These are phyloP conservation scores for Thelonectria rubi DNA, from an alignment of 2,329 filamentous ascomycete genomes.

Conservation along the genomic window DNA sequence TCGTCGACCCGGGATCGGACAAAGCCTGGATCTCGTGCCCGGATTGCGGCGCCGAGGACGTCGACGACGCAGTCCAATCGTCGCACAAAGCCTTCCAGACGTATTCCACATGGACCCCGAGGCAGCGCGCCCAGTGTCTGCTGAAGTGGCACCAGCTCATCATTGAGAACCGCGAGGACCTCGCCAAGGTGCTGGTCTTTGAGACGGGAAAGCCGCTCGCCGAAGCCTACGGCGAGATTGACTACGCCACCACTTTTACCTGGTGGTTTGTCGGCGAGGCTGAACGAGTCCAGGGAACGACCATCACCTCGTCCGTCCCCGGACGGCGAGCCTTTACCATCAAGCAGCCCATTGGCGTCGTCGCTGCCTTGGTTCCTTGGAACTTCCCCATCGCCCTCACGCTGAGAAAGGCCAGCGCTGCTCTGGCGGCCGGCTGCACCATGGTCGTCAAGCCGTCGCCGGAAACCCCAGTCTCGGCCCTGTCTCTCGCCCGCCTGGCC, in stretches of 20 bases:
- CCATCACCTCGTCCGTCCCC: constrained; percentile 67
- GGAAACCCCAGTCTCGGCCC: constrained; percentile 77
- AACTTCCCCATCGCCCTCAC: constrained; percentile 68
- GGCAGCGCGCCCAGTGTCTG: constrained; percentile 46
- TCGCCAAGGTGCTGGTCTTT: constrained; percentile 51
- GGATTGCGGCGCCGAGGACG: constrained; percentile 53
- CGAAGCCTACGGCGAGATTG: constrained; percentile 63
- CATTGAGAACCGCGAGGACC: constrained; percentile 47
- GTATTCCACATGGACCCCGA: constrained; percentile 51
- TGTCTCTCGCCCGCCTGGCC: constrained; percentile 74
- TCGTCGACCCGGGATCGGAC: constrained; percentile 63
- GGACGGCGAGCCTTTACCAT: constrained; percentile 74
- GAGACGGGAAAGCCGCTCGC: constrained; percentile 67
- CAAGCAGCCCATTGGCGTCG: constrained; percentile 59
- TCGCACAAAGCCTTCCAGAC: constrained; percentile 48
- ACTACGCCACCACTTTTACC: constrained; percentile 62
- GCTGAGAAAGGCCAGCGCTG: constrained; percentile 58
- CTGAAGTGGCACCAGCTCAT: constrained; percentile 50
- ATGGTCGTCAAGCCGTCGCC: constrained; percentile 79
- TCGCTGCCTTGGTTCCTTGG: constrained; percentile 54
- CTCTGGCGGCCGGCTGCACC: constrained; percentile 77
- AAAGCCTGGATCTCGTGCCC: constrained; percentile 61
- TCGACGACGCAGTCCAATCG: constrained; percentile 49
- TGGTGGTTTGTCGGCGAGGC: constrained; percentile 66
- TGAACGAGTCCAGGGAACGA: constrained; percentile 60